Conservation (phyloP, 345 rosid species). For the Rhizophora mangle region DNA sequence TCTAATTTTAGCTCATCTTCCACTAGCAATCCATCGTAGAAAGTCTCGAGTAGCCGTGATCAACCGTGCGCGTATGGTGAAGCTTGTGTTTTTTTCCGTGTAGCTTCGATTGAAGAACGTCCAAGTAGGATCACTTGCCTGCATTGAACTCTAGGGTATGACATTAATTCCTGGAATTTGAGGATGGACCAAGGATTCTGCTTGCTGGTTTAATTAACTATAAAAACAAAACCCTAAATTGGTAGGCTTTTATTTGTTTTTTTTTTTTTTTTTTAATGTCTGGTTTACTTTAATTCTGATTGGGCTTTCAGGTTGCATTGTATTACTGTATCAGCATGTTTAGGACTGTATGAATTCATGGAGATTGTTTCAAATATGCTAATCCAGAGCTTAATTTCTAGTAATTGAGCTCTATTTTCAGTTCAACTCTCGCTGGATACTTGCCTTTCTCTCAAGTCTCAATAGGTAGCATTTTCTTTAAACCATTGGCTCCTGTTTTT, state of each 20-base stretch:
- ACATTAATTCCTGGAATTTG: not conserved
- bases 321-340: constrained; percentile 24
- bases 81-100: constrained; percentile 18
- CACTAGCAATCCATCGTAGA: constrained; percentile 31
- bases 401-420: not conserved
- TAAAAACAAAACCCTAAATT: constrained; percentile 36
- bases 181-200: constrained; percentile 1
- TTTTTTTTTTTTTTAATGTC: not conserved
- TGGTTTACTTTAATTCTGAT: constrained; percentile 1
- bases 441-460: not conserved
- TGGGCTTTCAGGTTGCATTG: not conserved
- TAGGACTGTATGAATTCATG: constrained; percentile 25
- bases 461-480: not conserved
- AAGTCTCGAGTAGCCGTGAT: not conserved
- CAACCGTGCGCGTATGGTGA: not conserved
- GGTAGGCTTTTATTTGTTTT: constrained; percentile 7
- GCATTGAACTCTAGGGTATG: constrained; percentile 11
- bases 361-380: constrained; percentile 19
- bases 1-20: constrained; percentile 62
- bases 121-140: constrained; percentile 9
- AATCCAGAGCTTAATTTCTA: not conserved
- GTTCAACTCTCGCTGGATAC: not conserved
- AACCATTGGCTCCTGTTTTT: not conserved
- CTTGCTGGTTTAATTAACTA: not conserved
- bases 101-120: constrained; percentile 27